Conservation (phyloP, 2,329 filamentous ascomycete species). For the Colletotrichum euphorbiae region DNA sequence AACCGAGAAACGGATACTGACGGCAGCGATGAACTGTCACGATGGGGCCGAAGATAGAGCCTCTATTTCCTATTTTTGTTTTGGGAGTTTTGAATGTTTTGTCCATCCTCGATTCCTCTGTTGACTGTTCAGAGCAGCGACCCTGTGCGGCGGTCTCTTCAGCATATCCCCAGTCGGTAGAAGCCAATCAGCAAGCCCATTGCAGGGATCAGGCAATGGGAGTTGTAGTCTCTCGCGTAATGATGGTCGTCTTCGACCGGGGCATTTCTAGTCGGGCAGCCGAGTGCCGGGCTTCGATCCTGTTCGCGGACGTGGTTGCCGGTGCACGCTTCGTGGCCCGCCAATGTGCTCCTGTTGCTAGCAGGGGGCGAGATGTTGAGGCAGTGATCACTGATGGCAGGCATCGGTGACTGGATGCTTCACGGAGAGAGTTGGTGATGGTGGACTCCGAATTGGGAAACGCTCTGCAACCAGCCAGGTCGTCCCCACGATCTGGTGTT, state of each 20-base stretch:
- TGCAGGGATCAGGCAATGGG: slow-evolving; percentile 38
- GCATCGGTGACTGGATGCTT: background rate
- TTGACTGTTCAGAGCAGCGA: slow-evolving; percentile 23
- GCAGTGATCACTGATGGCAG: slow-evolving; percentile 14
- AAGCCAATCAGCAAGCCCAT: slow-evolving; percentile 29
- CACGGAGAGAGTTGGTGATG: slow-evolving; percentile 6
- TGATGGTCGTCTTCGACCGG: slow-evolving; percentile 9
- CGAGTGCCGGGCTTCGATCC: slow-evolving; percentile 31
- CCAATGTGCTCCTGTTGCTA: slow-evolving; percentile 15
- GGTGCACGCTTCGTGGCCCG: slow-evolving; percentile 31
- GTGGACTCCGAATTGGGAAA: slow-evolving; percentile 19
- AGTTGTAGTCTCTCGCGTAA: slow-evolving; percentile 15
- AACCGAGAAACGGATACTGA: slow-evolving; percentile 16
- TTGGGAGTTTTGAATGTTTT: no score
- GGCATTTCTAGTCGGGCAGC: slow-evolving; percentile 8
- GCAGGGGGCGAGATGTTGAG: slow-evolving; percentile 17
- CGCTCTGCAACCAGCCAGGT: slow-evolving; percentile 1
- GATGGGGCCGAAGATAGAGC: slow-evolving; percentile 18
- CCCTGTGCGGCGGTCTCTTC: slow-evolving; percentile 26
- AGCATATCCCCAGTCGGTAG: slow-evolving; percentile 23
- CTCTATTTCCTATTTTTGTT: slow-evolving; percentile 31
- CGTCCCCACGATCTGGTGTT: slow-evolving; percentile 25
- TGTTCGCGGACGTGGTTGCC: slow-evolving; percentile 16
- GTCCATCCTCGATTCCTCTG: no score
- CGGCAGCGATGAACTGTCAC: slow-evolving; percentile 12